Conservation (phyloP, 2,329 filamentous ascomycete species). For the Arthrinium phaeospermum region DNA sequence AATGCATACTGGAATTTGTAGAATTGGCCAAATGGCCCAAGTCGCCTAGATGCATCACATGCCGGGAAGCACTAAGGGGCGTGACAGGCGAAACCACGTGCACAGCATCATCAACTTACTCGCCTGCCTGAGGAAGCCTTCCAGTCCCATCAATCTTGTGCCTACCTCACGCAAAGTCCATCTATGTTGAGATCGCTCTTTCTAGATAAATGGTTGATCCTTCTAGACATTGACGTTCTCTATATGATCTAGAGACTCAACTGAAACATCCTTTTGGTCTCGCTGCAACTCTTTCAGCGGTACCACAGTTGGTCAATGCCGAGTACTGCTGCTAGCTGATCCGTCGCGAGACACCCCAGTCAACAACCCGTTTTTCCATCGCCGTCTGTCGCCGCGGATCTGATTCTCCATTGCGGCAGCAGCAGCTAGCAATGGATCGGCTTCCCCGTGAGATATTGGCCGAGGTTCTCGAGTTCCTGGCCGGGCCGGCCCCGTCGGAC, state of each 20-base stretch:
- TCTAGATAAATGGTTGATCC: background rate
- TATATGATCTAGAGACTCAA: background rate
- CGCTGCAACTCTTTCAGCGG: background rate
- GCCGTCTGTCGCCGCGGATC: background rate
- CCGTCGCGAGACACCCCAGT: background rate
- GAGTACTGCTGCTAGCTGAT: background rate
- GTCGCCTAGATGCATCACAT: background rate
- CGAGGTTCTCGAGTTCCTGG: conserved; percentile 62
- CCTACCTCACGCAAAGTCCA: background rate
- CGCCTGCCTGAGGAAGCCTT: background rate
- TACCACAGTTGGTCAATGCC: background rate
- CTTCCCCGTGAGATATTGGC: conserved; percentile 68
- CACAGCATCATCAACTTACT: background rate
- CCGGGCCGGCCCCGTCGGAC: conserved; percentile 54
- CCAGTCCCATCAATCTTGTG: background rate
- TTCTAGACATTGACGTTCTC: too few species aligned
- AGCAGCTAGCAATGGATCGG: conserved; percentile 32
- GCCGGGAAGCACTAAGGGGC: background rate
- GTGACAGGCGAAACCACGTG: background rate
- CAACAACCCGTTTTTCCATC: background rate
- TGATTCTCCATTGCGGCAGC: background rate
- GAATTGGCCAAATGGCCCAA: background rate
- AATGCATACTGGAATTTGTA: background rate
- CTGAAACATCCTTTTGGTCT: background rate
- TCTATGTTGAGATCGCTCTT: background rate